phyloP scores from a whole-genome alignment of 352 stramenopile species.

The Phytophthora ohioensis region DNA sequence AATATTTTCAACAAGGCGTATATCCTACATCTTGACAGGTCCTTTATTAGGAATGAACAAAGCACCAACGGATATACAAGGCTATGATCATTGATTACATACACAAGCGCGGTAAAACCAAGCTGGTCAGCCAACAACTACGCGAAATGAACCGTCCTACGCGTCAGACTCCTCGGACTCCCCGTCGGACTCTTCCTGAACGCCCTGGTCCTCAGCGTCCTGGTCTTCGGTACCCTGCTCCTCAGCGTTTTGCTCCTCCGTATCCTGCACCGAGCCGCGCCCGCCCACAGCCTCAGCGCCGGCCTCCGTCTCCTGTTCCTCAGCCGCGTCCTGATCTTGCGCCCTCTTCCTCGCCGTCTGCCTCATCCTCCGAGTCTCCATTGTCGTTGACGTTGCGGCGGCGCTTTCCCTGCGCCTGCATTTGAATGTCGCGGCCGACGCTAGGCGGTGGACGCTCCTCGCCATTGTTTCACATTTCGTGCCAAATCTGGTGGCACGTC shows the following conservation, averaged over 20 bases:
- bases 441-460: background rate
- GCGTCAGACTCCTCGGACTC: too few relatives aligned
- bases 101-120: too few relatives aligned
- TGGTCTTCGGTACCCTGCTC: background rate
- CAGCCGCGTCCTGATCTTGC: background rate
- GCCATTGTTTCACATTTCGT: slow-evolving; percentile 18
- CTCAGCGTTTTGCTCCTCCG: background rate
- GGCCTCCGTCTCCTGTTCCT: background rate
- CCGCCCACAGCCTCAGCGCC: too few relatives aligned
- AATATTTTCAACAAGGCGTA: too few relatives aligned
- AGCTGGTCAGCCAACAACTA: too few relatives aligned
- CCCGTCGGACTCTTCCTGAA: too few relatives aligned
- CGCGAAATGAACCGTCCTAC: too few relatives aligned
- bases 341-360: background rate
- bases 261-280: too few relatives aligned
- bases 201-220: background rate
- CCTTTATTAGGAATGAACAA: too few relatives aligned
- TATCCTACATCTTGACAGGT: too few relatives aligned
- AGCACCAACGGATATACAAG: too few relatives aligned
- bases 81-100: too few relatives aligned
- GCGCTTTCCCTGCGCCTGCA: slow-evolving; percentile 1
- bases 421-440: slow-evolving; percentile 10
- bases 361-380: background rate
- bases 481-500: slow-evolving; percentile 23
- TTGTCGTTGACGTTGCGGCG: background rate